These are phyloP conservation scores for Garcia nutans DNA, from an alignment of 345 rosid genomes.

Conservation along the genomic window DNA sequence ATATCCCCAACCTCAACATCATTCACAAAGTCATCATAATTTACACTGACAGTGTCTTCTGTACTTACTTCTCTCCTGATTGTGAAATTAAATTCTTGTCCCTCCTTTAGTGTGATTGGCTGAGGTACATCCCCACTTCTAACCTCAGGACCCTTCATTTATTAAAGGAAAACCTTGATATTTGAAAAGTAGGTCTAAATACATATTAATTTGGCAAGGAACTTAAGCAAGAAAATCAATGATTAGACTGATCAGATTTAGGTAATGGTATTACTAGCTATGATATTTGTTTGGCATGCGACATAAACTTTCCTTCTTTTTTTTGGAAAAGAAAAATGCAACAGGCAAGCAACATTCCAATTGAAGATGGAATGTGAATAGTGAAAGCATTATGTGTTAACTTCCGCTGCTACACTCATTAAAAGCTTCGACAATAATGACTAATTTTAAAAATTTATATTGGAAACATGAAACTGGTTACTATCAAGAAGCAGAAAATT, in stretches of 20 bases:
- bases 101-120: slow-evolving; percentile 71
- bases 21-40: slow-evolving; percentile 85
- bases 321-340: not conserved
- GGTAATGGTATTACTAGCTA: not conserved
- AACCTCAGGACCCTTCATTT: slow-evolving; percentile 90
- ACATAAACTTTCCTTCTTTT: not conserved
- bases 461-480: not conserved
- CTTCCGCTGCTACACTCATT: not conserved
- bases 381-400: not conserved
- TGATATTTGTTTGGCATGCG: not conserved
- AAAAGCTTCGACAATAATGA: no score
- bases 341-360: not conserved
- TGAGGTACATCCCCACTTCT: slow-evolving; percentile 95
- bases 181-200: not conserved
- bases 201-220: not conserved
- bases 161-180: slow-evolving; percentile 15
- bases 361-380: not conserved
- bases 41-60: slow-evolving; percentile 82
- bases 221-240: not conserved
- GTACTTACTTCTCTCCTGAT: slow-evolving; percentile 76
- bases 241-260: not conserved
- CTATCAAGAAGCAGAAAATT: not conserved
- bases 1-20: slow-evolving; percentile 88
- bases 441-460: not conserved
- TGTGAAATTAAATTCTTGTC: slow-evolving; percentile 88